phyloP scores from a whole-genome alignment of 1,284 basidiomycete species.

The Sphagnurus paluster region DNA sequence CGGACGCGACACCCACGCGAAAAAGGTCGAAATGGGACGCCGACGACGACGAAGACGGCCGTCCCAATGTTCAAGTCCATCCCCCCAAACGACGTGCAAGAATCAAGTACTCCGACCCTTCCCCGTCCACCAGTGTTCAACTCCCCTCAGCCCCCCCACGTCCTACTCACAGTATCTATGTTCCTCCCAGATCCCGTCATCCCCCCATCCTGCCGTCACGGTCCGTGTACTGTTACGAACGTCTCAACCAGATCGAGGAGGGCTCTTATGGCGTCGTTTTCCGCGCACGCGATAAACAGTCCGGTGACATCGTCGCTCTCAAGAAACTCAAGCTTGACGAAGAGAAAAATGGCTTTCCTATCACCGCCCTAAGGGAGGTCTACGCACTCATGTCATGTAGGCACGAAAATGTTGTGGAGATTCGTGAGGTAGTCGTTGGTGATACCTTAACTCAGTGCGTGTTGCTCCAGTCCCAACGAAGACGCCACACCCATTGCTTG shows the following conservation, averaged over 20 bases:
- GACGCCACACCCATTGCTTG: slow-evolving; percentile 15
- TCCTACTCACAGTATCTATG: slow-evolving; percentile 59
- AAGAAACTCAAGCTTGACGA: slow-evolving; percentile 99
- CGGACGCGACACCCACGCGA: slow-evolving; percentile 30
- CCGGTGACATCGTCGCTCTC: slow-evolving; percentile 93
- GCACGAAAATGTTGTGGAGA: slow-evolving; percentile 94
- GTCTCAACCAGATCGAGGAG: slow-evolving; percentile 98
- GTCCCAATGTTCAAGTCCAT: slow-evolving; percentile 30
- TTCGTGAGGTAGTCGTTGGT: slow-evolving; percentile 98
- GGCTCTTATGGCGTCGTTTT: slow-evolving; percentile 99
- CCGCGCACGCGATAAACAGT: slow-evolving; percentile 90
- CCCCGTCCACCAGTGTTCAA: slow-evolving; percentile 15
- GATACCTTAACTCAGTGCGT: slow-evolving; percentile 98
- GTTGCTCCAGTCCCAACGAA: slow-evolving; percentile 24
- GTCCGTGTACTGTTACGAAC: slow-evolving; percentile 90
- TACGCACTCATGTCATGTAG: slow-evolving; percentile 90
- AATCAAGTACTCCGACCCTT: slow-evolving; percentile 27
- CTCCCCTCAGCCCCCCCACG: slow-evolving; percentile 18
- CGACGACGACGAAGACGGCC: slow-evolving; percentile 42
- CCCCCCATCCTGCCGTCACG: slow-evolving; percentile 81
- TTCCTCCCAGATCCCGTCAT: slow-evolving; percentile 74
- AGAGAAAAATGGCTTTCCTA: slow-evolving; percentile 97
- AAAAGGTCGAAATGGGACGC: slow-evolving; percentile 77
- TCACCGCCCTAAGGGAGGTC: slow-evolving; percentile 94
- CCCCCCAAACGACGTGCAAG: slow-evolving; percentile 51